Evolutionary conservation across 2,329 filamentous ascomycete genomes (phyloP), one percentile per base, ranked within the genome.

Genomic region (Exophiala xenobiotica): DNA sequence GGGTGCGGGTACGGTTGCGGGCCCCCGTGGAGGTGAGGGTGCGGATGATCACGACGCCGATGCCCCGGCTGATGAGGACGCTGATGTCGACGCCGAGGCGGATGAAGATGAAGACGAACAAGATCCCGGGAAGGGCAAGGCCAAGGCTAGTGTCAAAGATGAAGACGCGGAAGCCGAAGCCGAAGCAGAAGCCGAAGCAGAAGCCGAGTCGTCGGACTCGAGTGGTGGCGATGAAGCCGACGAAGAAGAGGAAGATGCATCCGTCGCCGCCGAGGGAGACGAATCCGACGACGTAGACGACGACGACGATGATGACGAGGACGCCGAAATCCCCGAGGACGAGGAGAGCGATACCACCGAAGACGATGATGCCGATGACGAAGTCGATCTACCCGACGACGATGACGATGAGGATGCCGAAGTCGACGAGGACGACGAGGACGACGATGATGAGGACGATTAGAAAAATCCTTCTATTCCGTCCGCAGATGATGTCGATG

Each of bases 391-490:
- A 12, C 45, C 40, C 12, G 44, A 45, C 20, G 53, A 49, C 7
- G 49, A 46, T 7, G 53, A 51, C 2, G 53, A 46, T 5, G 53
- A 49, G n/a, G 53, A 49, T 11, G 52, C 42, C 8, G 52, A 51
- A 8, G 49, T 29, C 6, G 52, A 51, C 2, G 51, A 37, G 3
- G 51, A 40, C 4, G 51, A 45, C 5, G 49, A 45, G 8, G 51
- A 45, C 6, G 43, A 54, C 12, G 51, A 49, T 18, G 51, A 54
- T 18, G 51, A 50, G 24, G 29, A 43, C 24, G 43, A 48, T n/a
- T 35, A 35, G 48, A 42, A 44, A 22, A n/a, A 22, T 40, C 22
- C 19, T n/a, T 40, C 38, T 23, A 16, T 9, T 4, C 18, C 31
- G 11, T 14, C n/a, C n/a, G 31, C 18, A 3, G 31, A 14, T 16